These are phyloP conservation scores for Wickerhamomyces alni DNA, from an alignment of 805 yeast genomes.

Conservation along the genomic window DNA sequence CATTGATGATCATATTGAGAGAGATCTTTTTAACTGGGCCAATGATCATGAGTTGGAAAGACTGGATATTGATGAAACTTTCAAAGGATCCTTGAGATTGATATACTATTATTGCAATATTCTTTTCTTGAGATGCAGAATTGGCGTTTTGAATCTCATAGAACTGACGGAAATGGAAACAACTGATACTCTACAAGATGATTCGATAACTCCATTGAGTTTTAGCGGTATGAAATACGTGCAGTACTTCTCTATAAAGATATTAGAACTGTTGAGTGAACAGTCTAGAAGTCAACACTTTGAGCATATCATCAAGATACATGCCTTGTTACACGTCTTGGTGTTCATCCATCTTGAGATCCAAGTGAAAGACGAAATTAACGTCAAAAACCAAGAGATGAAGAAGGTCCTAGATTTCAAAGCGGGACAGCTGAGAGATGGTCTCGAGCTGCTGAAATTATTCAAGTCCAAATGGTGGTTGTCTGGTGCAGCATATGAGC, in stretches of 20 bases:
- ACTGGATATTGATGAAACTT: neutral
- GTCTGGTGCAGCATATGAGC: conserved; percentile 5
- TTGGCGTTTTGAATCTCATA: conserved; percentile 7
- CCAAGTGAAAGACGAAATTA: conserved; percentile 3
- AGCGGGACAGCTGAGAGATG: neutral
- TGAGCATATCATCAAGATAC: conserved; percentile 6
- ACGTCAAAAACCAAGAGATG: neutral
- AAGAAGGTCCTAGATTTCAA: neutral
- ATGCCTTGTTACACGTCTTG: conserved; percentile 4
- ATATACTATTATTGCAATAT: conserved; percentile 3
- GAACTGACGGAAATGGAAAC: conserved; percentile 1
- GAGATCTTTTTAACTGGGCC: conserved; percentile 6
- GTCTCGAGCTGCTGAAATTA: conserved; percentile 1
- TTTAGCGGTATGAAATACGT: conserved; percentile 7
- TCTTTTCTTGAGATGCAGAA: conserved; percentile 6
- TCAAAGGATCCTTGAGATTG: neutral
- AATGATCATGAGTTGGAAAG: neutral
- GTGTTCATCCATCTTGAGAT: conserved; percentile 7
- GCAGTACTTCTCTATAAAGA: conserved; percentile 1
- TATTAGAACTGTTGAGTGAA: neutral
- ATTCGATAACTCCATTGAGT: conserved; percentile 2
- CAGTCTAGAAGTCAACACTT: neutral
- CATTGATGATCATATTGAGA: conserved; percentile 5
- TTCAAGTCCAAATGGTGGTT: conserved; percentile 6
- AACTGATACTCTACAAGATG: neutral